Evolutionary conservation across 306 rosid species (phyloP).

Genomic region (Gastrolobium villosum): DNA sequence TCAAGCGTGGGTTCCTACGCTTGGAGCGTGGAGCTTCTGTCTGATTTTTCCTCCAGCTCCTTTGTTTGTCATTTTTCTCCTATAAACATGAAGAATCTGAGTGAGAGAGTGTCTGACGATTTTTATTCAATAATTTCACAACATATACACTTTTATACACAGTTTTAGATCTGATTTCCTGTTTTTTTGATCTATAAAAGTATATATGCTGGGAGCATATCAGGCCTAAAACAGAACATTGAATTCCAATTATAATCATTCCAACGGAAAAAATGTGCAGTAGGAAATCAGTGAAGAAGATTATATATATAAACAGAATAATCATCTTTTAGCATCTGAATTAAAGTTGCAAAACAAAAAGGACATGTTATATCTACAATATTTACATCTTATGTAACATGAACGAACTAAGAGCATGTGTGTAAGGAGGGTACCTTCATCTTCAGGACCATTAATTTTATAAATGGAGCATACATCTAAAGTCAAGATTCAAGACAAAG

Average conservation of each 20-base stretch:
- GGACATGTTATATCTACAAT: neutral
- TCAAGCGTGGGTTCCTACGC: no score
- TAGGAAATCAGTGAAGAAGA: constrained; percentile 27
- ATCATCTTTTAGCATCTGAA: constrained; percentile 14
- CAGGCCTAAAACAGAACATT: constrained; percentile 64
- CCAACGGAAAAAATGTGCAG: constrained; percentile 23
- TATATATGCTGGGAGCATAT: no score
- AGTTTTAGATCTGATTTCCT: no score
- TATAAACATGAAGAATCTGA: no score
- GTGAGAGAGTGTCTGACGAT: no score
- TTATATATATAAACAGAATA: neutral
- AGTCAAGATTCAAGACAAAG: neutral
- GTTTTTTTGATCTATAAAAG: no score
- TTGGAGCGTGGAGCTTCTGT: no score
- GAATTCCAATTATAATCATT: constrained; percentile 27
- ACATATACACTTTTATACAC: no score
- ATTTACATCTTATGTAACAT: neutral
- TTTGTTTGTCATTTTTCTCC: no score
- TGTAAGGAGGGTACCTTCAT: constrained; percentile 69
- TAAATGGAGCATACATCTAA: constrained; percentile 28
- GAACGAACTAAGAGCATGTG: no score
- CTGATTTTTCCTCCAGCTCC: no score
- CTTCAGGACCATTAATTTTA: constrained; percentile 98
- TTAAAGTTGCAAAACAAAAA: constrained; percentile 17
- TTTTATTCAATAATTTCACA: no score